Evolutionary conservation across 768 basidiomycete genomes (phyloP), one percentile per base, ranked within the genome.

Genomic region (Tulasnella sp.): DNA sequence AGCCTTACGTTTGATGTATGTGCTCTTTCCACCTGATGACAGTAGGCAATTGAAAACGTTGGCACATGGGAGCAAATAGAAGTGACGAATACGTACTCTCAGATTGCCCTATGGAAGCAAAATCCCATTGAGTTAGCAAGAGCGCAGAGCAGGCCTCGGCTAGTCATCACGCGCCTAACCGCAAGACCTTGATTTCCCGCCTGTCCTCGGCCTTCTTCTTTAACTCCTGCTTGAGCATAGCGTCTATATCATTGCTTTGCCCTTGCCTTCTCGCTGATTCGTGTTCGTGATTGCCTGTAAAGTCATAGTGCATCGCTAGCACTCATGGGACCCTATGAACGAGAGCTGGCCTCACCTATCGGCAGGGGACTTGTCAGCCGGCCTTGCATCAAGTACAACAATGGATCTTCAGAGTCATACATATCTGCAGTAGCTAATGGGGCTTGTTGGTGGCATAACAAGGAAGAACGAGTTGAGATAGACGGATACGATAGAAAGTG

Each of bases 191-290:
- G 63, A 88, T 81, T 0, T 86, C 82, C 64, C 77, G 78, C 71
- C 79, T 82, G 69, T 77, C 29, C 29, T 49, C 71, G 3, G 50
- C 50, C 64, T 74, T 82, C 72, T 74, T 83, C 58, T 81, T 71
- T 0, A 73, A 75, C 68, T 88, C 87, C 55, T 73, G 75, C 51
- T 79, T 77, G 44, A 90, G 72, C 69, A 81, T 78, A 56, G 85
- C 85, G 74, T 90, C 88, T 61, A 90, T 90, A 62, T 80, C 77
- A 44, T 88, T 76, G 73, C 66, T 78, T 77, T 0, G 85, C 87
- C 60, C 82, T 79, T 0, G 76, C 76, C 70, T 88, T 88, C 3
- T 38, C 34, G 34, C 34, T 38, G 34, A 7, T 15, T 38, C 7
- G n/a, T n/a, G n/a, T n/a, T n/a, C n/a, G n/a, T n/a, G n/a, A n/a